Conservation (phyloP, 495 filamentous ascomycete genomes). For the Penicillium flavigenum region DNA sequence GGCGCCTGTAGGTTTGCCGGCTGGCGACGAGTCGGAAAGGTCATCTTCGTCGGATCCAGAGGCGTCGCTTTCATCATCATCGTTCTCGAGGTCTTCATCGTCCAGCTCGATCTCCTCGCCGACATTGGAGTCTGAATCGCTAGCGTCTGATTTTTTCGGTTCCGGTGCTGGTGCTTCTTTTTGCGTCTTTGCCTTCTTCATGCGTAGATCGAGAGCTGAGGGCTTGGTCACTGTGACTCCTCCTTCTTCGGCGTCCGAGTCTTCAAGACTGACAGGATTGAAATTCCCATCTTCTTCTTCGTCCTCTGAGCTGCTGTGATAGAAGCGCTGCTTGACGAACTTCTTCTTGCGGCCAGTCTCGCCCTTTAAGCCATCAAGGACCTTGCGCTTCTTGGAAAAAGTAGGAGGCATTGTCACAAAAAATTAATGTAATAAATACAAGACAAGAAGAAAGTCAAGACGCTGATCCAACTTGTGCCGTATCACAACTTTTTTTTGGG, state of each 20-base stretch:
- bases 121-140: slow-evolving; percentile 23
- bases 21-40: slow-evolving; percentile 23
- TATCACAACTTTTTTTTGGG: slow-evolving; percentile 39
- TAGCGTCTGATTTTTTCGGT: slow-evolving; percentile 18
- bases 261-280: slow-evolving; percentile 62
- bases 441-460: slow-evolving; percentile 8
- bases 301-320: slow-evolving; percentile 71
- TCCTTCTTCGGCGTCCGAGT: slow-evolving; percentile 62
- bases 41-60: slow-evolving; percentile 27
- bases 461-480: slow-evolving; percentile 6
- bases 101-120: slow-evolving; percentile 37
- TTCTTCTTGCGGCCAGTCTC: slow-evolving; percentile 60
- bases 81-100: slow-evolving; percentile 37
- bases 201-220: slow-evolving; percentile 11
- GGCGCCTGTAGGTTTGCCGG: slow-evolving; percentile 16
- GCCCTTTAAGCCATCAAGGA: slow-evolving; percentile 55
- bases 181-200: slow-evolving; percentile 29
- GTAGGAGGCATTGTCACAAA: slow-evolving; percentile 39
- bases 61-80: slow-evolving; percentile 33
- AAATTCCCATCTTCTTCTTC: slow-evolving; percentile 54
- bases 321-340: slow-evolving; percentile 65
- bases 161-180: slow-evolving; percentile 19
- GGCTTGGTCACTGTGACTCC: slow-evolving; percentile 25
- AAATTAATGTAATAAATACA: slow-evolving; percentile 14
- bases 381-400: slow-evolving; percentile 58